Conservation (phyloP, 345 rosid genomes). For the Salix suchowensis region DNA sequence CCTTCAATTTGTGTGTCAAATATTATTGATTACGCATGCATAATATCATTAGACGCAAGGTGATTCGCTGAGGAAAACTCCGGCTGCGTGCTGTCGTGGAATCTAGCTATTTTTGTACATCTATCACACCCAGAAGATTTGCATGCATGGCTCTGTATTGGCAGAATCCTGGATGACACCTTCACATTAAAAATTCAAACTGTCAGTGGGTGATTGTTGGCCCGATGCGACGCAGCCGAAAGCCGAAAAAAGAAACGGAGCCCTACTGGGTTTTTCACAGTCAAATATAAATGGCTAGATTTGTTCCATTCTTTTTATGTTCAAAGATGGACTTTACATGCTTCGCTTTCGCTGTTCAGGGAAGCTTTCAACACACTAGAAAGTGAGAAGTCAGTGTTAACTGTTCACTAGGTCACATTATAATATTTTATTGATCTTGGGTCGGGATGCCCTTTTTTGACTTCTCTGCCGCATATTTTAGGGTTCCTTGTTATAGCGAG, state of each 20-base stretch:
- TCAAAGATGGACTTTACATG: neutral
- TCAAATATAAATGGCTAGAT: neutral
- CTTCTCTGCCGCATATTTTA: neutral
- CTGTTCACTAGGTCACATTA: neutral
- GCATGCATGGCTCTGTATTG: neutral
- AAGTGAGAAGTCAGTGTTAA: neutral
- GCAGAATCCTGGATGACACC: neutral
- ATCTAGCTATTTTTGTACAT: neutral
- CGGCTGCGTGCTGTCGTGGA: neutral
- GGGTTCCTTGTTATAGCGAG: neutral
- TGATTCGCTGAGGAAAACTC: neutral
- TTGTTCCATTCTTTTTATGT: neutral
- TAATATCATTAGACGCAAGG: neutral
- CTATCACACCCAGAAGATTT: neutral
- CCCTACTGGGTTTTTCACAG: neutral
- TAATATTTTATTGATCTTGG: neutral
- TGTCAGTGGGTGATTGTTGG: neutral
- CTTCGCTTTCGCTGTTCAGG: neutral
- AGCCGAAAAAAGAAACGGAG: neutral
- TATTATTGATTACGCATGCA: neutral
- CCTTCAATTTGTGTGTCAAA: slow-evolving; percentile 2
- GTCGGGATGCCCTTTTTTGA: neutral
- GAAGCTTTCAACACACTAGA: neutral
- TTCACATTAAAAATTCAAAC: neutral
- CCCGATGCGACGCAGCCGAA: neutral